Conservation (phyloP, 345 rosid species). For the Lepidium sativum region DNA sequence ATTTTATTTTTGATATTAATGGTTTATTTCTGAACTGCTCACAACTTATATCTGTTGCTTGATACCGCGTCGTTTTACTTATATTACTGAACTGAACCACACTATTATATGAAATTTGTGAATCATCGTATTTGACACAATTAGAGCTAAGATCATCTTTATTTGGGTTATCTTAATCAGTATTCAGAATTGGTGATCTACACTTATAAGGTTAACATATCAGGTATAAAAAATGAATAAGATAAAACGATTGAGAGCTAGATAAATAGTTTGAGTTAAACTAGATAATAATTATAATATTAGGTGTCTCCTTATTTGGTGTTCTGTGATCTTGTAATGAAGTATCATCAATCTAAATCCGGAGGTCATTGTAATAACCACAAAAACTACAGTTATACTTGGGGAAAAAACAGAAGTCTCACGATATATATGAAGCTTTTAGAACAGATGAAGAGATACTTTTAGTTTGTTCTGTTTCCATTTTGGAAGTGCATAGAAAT, state of each 20-base stretch:
- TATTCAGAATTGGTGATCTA: not conserved
- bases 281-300: not conserved
- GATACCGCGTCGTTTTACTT: not conserved
- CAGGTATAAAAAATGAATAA: not conserved
- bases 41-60: not conserved
- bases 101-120: too few relatives aligned
- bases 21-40: not conserved
- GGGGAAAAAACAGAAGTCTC: not conserved
- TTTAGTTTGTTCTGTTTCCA: constrained; percentile 77
- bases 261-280: not conserved
- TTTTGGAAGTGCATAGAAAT: constrained; percentile 53
- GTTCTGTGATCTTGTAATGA: not conserved
- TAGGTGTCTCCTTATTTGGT: not conserved
- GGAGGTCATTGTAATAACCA: not conserved
- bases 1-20: not conserved
- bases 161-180: too few relatives aligned
- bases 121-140: too few relatives aligned
- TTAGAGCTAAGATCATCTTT: too few relatives aligned
- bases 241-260: not conserved
- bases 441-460: constrained; percentile 50
- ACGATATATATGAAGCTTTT: not conserved
- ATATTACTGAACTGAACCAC: too few relatives aligned
- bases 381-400: not conserved
- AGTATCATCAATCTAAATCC: not conserved
- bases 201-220: not conserved